These are phyloP conservation scores for Spongispora temasekensis DNA, from an alignment of 1,284 basidiomycete genomes.

Conservation along the genomic window DNA sequence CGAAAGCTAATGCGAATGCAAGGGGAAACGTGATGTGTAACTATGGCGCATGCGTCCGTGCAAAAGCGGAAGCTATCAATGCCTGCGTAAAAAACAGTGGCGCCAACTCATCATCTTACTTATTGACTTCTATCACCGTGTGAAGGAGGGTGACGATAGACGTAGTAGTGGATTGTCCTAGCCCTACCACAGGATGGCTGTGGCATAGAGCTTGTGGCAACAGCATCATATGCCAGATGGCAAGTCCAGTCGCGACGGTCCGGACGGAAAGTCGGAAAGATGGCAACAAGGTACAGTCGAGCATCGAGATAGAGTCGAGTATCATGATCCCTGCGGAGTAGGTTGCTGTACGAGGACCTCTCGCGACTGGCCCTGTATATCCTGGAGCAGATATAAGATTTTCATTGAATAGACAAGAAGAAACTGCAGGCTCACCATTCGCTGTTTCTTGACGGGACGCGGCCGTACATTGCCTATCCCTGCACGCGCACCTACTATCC, in stretches of 20 bases:
- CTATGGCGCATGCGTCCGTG: slow-evolving; percentile 11
- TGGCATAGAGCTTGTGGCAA: slow-evolving; percentile 6
- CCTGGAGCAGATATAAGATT: slow-evolving; percentile 31
- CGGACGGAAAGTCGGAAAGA: slow-evolving; percentile 9
- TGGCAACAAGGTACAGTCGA: background rate
- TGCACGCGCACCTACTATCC: slow-evolving; percentile 51
- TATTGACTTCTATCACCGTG: slow-evolving; percentile 15
- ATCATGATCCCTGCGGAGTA: slow-evolving; percentile 46
- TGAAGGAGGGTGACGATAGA: slow-evolving; percentile 11
- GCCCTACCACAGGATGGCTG: slow-evolving; percentile 9
- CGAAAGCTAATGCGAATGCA: slow-evolving; percentile 21
- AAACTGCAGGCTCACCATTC: slow-evolving; percentile 50
- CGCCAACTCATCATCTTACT: slow-evolving; percentile 15
- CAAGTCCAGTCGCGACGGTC: slow-evolving; percentile 9
- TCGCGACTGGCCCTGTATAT: slow-evolving; percentile 41
- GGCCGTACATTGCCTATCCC: slow-evolving; percentile 58
- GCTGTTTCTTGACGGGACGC: slow-evolving; percentile 74
- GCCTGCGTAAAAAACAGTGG: slow-evolving; percentile 21
- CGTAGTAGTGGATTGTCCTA: slow-evolving; percentile 5
- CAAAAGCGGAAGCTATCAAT: slow-evolving; percentile 14
- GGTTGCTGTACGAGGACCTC: slow-evolving; percentile 48
- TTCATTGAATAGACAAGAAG: slow-evolving; percentile 5
- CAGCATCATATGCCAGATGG: slow-evolving; percentile 7
- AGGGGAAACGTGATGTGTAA: slow-evolving; percentile 13
- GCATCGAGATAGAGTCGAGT: too few relatives aligned